These are phyloP conservation scores for Sphaerulina vaccinii DNA, from an alignment of 2,329 filamentous ascomycete genomes.

Conservation along the genomic window DNA sequence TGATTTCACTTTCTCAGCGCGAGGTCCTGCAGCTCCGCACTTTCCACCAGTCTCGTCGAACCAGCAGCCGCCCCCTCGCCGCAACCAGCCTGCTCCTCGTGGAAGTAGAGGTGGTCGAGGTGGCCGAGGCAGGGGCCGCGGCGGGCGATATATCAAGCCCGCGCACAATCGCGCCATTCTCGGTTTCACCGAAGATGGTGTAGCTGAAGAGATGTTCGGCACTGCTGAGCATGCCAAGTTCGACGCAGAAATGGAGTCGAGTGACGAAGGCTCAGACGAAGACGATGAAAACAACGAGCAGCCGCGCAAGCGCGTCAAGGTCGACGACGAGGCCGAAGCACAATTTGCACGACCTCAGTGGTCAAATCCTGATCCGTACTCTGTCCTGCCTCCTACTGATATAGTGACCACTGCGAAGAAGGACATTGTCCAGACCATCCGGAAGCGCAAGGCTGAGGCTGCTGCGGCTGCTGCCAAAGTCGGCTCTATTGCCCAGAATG, in stretches of 20 bases:
- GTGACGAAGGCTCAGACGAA: constrained; percentile 38
- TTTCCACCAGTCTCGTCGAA: constrained; percentile 24
- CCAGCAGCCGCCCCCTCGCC: constrained; percentile 5
- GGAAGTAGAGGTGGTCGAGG: constrained; percentile 13
- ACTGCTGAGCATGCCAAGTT: constrained; percentile 46
- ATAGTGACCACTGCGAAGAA: constrained; percentile 71
- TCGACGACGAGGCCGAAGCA: constrained; percentile 31
- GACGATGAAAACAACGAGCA: constrained; percentile 27
- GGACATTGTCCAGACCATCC: constrained; percentile 86
- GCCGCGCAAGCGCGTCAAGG: constrained; percentile 35
- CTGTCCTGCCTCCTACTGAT: constrained; percentile 76
- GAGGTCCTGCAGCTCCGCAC: constrained; percentile 23
- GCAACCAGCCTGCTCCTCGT: not conserved
- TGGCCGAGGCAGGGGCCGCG: constrained; percentile 13
- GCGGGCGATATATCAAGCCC: constrained; percentile 30
- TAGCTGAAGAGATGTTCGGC: constrained; percentile 47
- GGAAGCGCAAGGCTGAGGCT: constrained; percentile 73
- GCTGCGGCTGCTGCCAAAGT: constrained; percentile 51
- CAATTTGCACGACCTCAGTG: constrained; percentile 64
- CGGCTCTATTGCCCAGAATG: constrained; percentile 45
- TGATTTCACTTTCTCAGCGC: constrained; percentile 30
- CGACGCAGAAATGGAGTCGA: constrained; percentile 44
- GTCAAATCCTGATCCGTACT: constrained; percentile 96
- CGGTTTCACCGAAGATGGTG: constrained; percentile 39
- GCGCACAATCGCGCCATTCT: constrained; percentile 48